Conservation (phyloP, 148 eudicot genomes). For the Camellia japonica region DNA sequence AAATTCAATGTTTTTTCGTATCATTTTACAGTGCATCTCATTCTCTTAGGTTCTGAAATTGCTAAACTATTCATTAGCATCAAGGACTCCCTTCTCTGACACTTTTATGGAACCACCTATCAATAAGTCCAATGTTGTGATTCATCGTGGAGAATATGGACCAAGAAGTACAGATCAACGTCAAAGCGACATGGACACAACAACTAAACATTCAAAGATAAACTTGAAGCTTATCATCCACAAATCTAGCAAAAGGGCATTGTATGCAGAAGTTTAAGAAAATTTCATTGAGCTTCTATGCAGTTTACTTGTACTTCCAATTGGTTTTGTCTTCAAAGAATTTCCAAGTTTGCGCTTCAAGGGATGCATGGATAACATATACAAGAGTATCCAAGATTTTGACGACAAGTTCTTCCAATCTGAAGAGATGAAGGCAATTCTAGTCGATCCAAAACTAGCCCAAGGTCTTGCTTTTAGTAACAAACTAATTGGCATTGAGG, state of each 20-base stretch:
- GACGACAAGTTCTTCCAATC: constrained; percentile 4
- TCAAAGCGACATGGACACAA: neutral
- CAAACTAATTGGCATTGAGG: constrained; percentile 5
- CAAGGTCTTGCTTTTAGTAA: constrained; percentile 12
- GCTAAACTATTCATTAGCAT: constrained; percentile 15
- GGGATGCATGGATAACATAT: constrained; percentile 17
- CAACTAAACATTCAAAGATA: neutral
- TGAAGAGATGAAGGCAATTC: constrained; percentile 14
- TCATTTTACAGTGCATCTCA: neutral
- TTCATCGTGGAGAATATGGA: neutral
- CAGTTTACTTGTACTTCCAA: constrained; percentile 15
- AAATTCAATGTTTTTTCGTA: neutral
- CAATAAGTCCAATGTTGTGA: neutral
- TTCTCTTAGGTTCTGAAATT: constrained; percentile 13
- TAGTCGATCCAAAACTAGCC: constrained; percentile 15
- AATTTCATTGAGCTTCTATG: constrained; percentile 15
- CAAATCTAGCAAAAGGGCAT: neutral
- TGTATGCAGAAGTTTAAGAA: constrained; percentile 17
- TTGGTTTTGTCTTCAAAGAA: constrained; percentile 12
- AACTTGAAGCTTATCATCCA: constrained; percentile 14
- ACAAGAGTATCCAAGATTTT: neutral
- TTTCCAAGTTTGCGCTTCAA: neutral
- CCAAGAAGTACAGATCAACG: neutral
- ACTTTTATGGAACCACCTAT: neutral
- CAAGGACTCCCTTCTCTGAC: constrained; percentile 11